Percentiles rank a stretch among this genome's conserved stretches.
These are phyloP conservation scores for Diaporthe amygdali DNA, from an alignment of 2,329 filamentous ascomycete species.

Conservation along the genomic window DNA sequence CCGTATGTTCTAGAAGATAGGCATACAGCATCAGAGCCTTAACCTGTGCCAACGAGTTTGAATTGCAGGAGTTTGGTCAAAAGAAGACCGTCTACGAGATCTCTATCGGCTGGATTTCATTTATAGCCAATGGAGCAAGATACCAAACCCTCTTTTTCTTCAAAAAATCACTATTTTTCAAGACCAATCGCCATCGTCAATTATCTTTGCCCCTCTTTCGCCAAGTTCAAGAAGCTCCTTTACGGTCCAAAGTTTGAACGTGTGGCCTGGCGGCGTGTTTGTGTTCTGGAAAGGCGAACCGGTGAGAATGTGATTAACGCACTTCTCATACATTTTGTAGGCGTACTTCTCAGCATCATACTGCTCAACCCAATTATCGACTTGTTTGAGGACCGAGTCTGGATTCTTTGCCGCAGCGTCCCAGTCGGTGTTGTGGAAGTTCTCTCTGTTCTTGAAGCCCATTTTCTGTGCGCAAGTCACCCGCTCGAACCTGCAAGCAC, in stretches of 20 bases:
- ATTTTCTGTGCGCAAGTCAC: neutral
- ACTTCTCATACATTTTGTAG: neutral
- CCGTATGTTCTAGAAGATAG: neutral
- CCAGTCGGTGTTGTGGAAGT: neutral
- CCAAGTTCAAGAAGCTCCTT: neutral
- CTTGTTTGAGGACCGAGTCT: neutral
- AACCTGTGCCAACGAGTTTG: neutral
- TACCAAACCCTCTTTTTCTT: neutral
- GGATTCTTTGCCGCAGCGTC: neutral
- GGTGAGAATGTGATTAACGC: neutral
- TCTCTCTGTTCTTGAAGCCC: neutral
- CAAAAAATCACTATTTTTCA: neutral
- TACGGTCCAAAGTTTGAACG: slow-evolving; percentile 1
- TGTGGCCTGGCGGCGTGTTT: neutral
- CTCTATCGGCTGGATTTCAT: too few species aligned
- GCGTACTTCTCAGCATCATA: neutral
- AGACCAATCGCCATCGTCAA: neutral
- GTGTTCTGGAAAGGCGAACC: neutral
- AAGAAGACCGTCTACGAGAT: too few species aligned
- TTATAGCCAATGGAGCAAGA: neutral
- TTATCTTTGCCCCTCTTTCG: neutral
- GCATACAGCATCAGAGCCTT: too few species aligned
- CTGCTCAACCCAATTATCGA: neutral
- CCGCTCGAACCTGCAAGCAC: neutral
- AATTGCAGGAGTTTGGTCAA: too few species aligned